phyloP scores from a whole-genome alignment of 257 asterid species.

The Penstemon davidsonii region DNA sequence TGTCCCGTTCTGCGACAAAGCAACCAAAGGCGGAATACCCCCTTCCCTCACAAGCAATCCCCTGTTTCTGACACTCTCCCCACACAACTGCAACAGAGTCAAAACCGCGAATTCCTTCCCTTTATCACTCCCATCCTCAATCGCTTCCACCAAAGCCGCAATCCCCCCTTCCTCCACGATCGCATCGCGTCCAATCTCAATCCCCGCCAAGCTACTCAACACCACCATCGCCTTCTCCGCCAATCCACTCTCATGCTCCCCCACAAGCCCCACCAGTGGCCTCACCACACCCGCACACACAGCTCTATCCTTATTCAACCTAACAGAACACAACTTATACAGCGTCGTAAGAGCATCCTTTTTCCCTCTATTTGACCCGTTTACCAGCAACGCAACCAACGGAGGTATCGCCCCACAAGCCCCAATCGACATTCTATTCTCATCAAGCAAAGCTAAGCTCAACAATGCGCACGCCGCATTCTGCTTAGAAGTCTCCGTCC shows the following conservation, averaged over 20 bases:
- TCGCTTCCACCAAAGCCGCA: slow-evolving; percentile 59
- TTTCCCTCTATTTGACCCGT: slow-evolving; percentile 61
- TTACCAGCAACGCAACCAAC: slow-evolving; percentile 45
- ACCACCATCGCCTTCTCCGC: slow-evolving; percentile 86
- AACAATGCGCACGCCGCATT: slow-evolving; percentile 65
- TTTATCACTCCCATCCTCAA: slow-evolving; percentile 62
- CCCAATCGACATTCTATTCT: slow-evolving; percentile 59
- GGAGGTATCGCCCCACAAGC: slow-evolving; percentile 78
- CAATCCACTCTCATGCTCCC: slow-evolving; percentile 52
- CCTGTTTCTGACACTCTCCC: slow-evolving; percentile 52
- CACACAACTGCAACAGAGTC: slow-evolving; percentile 59
- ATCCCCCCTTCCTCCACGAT: slow-evolving; percentile 68
- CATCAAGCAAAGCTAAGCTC: slow-evolving; percentile 60
- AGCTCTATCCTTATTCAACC: slow-evolving; percentile 64
- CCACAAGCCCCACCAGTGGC: slow-evolving; percentile 60
- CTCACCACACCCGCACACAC: slow-evolving; percentile 62
- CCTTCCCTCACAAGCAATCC: slow-evolving; percentile 73
- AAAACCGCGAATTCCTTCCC: slow-evolving; percentile 68
- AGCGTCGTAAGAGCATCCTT: slow-evolving; percentile 70
- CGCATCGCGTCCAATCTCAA: slow-evolving; percentile 52
- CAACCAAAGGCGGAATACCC: slow-evolving; percentile 71
- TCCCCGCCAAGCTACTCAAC: slow-evolving; percentile 55
- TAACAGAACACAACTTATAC: slow-evolving; percentile 59
- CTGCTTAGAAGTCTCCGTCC: slow-evolving; percentile 65
- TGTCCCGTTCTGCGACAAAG: slow-evolving; percentile 60